Base-by-base conservation (phyloP, 2,329 filamentous ascomycete species). In the Ilyonectria sp. region DNA sequence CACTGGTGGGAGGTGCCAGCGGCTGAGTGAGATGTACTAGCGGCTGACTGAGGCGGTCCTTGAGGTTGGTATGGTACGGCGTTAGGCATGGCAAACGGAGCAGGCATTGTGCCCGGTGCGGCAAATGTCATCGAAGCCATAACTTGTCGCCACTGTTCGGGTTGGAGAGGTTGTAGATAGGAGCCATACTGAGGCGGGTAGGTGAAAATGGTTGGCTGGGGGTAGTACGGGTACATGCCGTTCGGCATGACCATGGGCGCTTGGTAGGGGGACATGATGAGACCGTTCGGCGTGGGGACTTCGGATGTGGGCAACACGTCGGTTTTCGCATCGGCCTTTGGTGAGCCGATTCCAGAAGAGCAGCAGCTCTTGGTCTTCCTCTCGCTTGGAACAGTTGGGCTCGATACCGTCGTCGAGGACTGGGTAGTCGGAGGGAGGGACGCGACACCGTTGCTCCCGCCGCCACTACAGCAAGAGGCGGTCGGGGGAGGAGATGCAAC, bases 111-210 rank as follows among this genome's bases (percentile, higher is more conserved):
- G 19, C 76, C 74, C 55, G 82, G 81, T 21, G 79, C 67, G n/a
- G 79, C 70, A 77, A 81, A 78, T 65, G 74, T 77, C 77, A 82
- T 77, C 7, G 79, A 75, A 67, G 81, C 79, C 77, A 86, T 82
- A 26, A 84, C 78, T 66, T 87, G 82, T 59, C 83, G 80, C 85
- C 86, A 89, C 56, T 86, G 85, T 15, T 84, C 81, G n/a, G 84
- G 86, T 68, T 88, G 85, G 10, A 89, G 80, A 5, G 87, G 87
- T 56, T 88, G 86, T 69, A 86, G 80, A 71, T 83, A 88, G 0
- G 87, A 88, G 8, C 87, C 87, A 73, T 86, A 87, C 23, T 86
- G 82, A 3, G 86, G 81, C 5, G 87, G 86, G 57, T 88, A 88
- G 9, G 84, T 85, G 69, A 86, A 88, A 17, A 87, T 78, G 17